Percentiles rank a stretch among this genome's conserved stretches.
Conservation (phyloP, 768 basidiomycete genomes). For the Austroboletus eburneus region DNA sequence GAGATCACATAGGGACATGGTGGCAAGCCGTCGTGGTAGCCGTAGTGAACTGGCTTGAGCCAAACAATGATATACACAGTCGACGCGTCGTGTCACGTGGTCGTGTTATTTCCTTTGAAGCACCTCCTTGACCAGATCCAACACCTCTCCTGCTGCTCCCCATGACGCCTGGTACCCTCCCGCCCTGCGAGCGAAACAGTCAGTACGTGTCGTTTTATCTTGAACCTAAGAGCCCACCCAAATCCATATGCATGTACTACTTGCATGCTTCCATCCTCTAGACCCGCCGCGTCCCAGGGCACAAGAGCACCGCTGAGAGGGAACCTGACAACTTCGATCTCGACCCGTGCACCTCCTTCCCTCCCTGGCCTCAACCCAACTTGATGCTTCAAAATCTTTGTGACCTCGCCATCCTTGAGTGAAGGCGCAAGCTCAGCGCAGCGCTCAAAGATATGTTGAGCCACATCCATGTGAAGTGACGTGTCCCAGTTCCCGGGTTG, state of each 20-base stretch:
- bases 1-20: conserved; percentile 37
- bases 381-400: conserved; percentile 47
- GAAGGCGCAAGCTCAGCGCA: conserved; percentile 38
- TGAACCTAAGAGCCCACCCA: conserved; percentile 34
- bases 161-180: conserved; percentile 41
- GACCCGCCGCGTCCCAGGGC: conserved; percentile 17
- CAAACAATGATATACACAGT: conserved; percentile 27
- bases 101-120: conserved; percentile 17
- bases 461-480: conserved; percentile 39
- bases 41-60: too few species aligned
- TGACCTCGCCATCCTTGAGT: conserved; percentile 31
- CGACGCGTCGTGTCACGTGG: conserved; percentile 32
- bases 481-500: conserved; percentile 47
- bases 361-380: conserved; percentile 58
- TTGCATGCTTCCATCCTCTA: conserved; percentile 20
- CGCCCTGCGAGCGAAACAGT: conserved; percentile 20
- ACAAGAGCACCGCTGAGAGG: conserved; percentile 28
- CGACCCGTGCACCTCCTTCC: conserved; percentile 53
- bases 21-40: neutral
- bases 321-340: conserved; percentile 40
- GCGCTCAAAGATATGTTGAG: conserved; percentile 43
- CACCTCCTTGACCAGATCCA: conserved; percentile 20
- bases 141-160: conserved; percentile 41
- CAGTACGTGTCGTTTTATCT: neutral
- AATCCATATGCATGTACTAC: conserved; percentile 63